A percentile compares a stretch with the other conserved stretches of the same genome.
Evolutionary conservation across 129 eudicot genomes (phyloP).

Genomic region (Heracleum sosnowskyi): DNA sequence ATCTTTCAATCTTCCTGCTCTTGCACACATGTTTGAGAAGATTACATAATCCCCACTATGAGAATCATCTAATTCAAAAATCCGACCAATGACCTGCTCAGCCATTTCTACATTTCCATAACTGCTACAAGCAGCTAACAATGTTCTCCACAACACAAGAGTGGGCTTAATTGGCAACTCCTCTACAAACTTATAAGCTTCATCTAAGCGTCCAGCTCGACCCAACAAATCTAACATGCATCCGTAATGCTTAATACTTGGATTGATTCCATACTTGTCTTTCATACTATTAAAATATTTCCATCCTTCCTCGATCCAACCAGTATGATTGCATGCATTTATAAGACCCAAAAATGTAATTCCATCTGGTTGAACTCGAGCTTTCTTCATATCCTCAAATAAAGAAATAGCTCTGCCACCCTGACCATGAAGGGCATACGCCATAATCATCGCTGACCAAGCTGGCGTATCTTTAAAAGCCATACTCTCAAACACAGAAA

Average conservation of each 20-base stretch:
- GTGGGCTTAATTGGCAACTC: slow-evolving; percentile 36
- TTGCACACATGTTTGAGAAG: slow-evolving; percentile 46
- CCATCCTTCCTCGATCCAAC: slow-evolving; percentile 31
- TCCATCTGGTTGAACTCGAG: slow-evolving; percentile 26
- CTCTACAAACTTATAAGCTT: slow-evolving; percentile 29
- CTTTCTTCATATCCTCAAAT: slow-evolving; percentile 29
- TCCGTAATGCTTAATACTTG: slow-evolving; percentile 40
- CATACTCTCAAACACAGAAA: slow-evolving; percentile 29
- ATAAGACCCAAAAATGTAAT: slow-evolving; percentile 39
- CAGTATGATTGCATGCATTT: slow-evolving; percentile 38
- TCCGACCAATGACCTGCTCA: slow-evolving; percentile 18
- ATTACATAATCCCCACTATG: slow-evolving; percentile 44
- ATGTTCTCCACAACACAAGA: slow-evolving; percentile 39
- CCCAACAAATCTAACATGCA: slow-evolving; percentile 38
- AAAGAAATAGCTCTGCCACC: slow-evolving; percentile 26
- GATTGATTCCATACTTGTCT: slow-evolving; percentile 21
- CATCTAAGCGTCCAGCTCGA: slow-evolving; percentile 31
- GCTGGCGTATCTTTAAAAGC: slow-evolving; percentile 27
- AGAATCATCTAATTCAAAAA: slow-evolving; percentile 27
- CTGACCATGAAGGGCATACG: slow-evolving; percentile 41
- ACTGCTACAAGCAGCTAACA: slow-evolving; percentile 40
- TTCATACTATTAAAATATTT: slow-evolving; percentile 24
- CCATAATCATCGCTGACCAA: slow-evolving; percentile 47
- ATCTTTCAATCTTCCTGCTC: slow-evolving; percentile 32
- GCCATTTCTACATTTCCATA: slow-evolving; percentile 33